A percentile compares a stretch with the other conserved stretches of the same genome.
Evolutionary conservation across 345 rosid species (phyloP).

Genomic region (Bruguiera sexangula): DNA sequence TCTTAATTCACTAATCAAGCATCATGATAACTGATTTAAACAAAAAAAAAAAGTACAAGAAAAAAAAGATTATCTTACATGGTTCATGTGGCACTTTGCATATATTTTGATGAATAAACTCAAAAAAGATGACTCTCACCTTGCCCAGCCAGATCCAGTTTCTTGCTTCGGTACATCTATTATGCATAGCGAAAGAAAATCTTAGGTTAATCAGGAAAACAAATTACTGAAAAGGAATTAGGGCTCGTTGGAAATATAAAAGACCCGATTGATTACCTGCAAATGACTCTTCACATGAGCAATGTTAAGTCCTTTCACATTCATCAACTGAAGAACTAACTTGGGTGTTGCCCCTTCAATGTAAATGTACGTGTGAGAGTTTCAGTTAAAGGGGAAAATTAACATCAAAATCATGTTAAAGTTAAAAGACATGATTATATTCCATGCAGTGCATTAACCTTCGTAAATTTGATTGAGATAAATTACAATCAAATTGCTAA

Average conservation of each 20-base stretch:
- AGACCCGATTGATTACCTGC: conserved; percentile 45
- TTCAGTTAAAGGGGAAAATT: background rate
- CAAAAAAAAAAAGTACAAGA: no score
- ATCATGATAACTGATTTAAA: no score
- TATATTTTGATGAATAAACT: background rate
- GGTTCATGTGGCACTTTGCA: no score
- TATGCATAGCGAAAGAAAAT: background rate
- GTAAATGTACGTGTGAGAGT: background rate
- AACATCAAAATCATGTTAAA: no score
- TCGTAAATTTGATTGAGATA: no score
- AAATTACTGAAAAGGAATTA: background rate
- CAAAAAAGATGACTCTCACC: conserved; percentile 33
- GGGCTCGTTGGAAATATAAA: background rate
- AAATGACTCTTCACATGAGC: conserved; percentile 93
- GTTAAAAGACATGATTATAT: no score
- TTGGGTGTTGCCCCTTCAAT: conserved; percentile 80
- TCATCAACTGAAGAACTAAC: conserved; percentile 82
- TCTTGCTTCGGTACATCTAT: conserved; percentile 89
- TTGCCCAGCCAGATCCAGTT: conserved; percentile 68
- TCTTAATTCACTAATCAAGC: no score
- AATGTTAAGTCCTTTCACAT: conserved; percentile 78
- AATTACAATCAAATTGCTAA: no score
- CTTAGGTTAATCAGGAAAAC: background rate
- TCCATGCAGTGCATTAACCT: no score
- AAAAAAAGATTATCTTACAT: no score